phyloP scores from a whole-genome alignment of 2,329 filamentous ascomycete species.

The Fusarium austroafricanum region DNA sequence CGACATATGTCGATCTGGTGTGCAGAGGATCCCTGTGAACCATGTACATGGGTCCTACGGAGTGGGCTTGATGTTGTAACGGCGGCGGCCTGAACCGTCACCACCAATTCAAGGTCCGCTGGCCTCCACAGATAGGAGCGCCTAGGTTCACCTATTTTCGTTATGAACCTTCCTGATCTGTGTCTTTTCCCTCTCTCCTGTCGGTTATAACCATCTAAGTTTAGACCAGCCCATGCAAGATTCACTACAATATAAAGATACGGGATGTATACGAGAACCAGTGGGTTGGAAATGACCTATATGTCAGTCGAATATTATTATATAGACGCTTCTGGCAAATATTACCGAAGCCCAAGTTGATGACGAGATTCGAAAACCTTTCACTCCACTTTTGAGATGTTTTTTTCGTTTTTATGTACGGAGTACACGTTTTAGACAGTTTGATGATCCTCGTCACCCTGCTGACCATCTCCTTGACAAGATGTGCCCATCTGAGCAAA shows the following conservation, averaged over 20 bases:
- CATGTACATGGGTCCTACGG: conserved; percentile 20
- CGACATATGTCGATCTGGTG: conserved; percentile 33
- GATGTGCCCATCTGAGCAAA: not conserved
- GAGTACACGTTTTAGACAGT: not conserved
- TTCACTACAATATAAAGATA: conserved; percentile 37
- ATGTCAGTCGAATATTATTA: conserved; percentile 35
- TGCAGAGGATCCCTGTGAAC: conserved; percentile 18
- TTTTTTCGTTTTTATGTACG: not conserved
- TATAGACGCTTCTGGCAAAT: conserved; percentile 28
- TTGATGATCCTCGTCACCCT: conserved; percentile 12
- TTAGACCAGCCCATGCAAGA: conserved; percentile 30
- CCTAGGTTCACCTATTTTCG: conserved; percentile 4
- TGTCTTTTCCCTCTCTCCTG: not conserved
- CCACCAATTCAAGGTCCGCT: not conserved
- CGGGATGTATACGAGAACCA: conserved; percentile 38
- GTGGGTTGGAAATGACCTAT: conserved; percentile 34
- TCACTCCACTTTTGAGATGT: conserved; percentile 8
- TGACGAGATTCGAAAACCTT: conserved; percentile 15
- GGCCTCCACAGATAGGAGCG: conserved; percentile 16
- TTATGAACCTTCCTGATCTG: conserved; percentile 20
- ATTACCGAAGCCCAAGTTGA: conserved; percentile 23
- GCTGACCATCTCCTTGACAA: conserved; percentile 1
- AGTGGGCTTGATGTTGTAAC: conserved; percentile 35
- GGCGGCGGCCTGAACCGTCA: conserved; percentile 27
- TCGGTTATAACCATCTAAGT: conserved; percentile 28